Base-by-base conservation (phyloP, 257 asterid species). In the Plectranthus barbatus region DNA sequence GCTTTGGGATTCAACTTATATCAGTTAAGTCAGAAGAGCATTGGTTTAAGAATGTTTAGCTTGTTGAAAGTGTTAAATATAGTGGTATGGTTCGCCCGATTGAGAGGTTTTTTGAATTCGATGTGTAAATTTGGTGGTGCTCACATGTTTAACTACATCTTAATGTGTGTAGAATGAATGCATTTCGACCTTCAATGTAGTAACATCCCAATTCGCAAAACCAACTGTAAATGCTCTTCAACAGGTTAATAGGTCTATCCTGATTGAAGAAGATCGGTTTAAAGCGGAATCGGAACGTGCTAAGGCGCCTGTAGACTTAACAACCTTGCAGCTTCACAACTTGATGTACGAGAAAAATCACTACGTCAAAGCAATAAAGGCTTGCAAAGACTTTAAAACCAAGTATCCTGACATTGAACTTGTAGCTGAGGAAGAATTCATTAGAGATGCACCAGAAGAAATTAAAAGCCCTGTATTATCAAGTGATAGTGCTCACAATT, bases 301-400 rank as follows among this genome's bases (percentile, higher is more conserved):
- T 20, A 90, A 93, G 81, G 81, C 89, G 7, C 97, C 97, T 0
- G 95, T 84, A 24, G 97, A 93, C 71, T 77, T 79, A 78, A 90
- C 95, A 15, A 87, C 95, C 15, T 79, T 90, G 84, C 99, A 90
- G 85, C 97, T 90, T 60, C 97, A 90, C 79, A 93, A 87, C 74
- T 74, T 93, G 79, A 90, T 84, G 92, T 93, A 90, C 39, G 99
- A 93, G 90, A 93, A 90, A 76, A 87, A 84, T 76, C 99, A 93
- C 79, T 93, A 93, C 71, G 80, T 84, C 49, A 93, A 90, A 87
- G 99, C 99, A 17, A 85, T 93, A 44, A 93, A 90, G 65, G 96
- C 96, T 66, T 93, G 97, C 92, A 87, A 85, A 62, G 97, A 87
- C 71, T 93, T 93, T 66, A 93, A 80, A 81, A 83, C 97, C 11